A percentile compares a stretch with the other conserved stretches of the same genome.
These are phyloP conservation scores for Melocanna baccifera DNA, from an alignment of 176 grass and related monocot genomes.

Conservation along the genomic window DNA sequence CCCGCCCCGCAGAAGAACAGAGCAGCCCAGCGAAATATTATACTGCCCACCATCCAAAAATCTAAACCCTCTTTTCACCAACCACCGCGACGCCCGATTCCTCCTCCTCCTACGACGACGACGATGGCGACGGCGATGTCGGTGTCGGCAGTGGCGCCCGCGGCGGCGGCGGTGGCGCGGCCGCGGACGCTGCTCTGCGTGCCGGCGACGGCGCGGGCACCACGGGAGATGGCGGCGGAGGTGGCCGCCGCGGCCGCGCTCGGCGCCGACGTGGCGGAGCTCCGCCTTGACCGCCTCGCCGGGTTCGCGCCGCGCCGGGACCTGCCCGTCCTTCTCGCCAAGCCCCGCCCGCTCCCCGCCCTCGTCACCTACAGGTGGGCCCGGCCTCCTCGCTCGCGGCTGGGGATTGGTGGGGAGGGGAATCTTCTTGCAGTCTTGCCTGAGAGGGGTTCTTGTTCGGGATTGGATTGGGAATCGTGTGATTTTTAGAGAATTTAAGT, in stretches of 20 bases:
- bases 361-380: slow-evolving; percentile 93
- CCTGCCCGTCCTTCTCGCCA: slow-evolving; percentile 58
- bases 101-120: background rate
- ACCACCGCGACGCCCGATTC: background rate
- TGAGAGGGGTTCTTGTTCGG: background rate
- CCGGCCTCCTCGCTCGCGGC: background rate
- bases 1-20: too few relatives aligned
- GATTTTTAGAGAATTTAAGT: background rate
- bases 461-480: background rate
- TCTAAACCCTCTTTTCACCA: background rate
- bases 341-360: slow-evolving; percentile 64
- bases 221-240: slow-evolving; percentile 62
- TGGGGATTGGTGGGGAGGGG: background rate
- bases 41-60: background rate
- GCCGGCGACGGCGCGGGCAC: slow-evolving; percentile 64
- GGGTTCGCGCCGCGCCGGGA: slow-evolving; percentile 63
- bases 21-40: background rate
- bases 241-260: slow-evolving; percentile 52
- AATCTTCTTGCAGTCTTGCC: background rate
- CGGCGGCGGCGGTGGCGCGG: background rate
- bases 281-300: slow-evolving; percentile 73
- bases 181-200: slow-evolving; percentile 69
- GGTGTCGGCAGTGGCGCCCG: slow-evolving; percentile 23
- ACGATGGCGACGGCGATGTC: slow-evolving; percentile 37
- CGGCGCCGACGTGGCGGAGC: slow-evolving; percentile 84